Conservation (phyloP, 805 yeast species). For the Grigorovia humatica region DNA sequence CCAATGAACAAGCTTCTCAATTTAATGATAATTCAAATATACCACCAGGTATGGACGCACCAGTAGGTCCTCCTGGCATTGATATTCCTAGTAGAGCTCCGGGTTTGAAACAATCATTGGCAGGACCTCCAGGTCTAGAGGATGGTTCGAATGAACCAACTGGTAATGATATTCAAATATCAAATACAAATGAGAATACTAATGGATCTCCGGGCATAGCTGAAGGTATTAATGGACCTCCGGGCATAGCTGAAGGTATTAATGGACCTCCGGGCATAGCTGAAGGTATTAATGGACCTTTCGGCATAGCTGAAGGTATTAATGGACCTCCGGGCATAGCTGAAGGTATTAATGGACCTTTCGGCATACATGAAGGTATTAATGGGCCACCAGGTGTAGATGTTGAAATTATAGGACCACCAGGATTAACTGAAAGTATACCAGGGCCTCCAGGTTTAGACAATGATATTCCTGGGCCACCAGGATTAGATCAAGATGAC, state of each 20-base stretch:
- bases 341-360: not conserved
- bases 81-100: not conserved
- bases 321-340: not conserved
- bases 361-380: not conserved
- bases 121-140: not conserved
- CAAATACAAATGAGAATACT: no score
- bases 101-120: not conserved
- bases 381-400: not conserved
- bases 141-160: not conserved
- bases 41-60: not conserved
- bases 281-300: not conserved
- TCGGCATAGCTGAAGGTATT: not conserved
- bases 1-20: not conserved
- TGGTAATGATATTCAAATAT: no score
- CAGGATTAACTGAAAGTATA: not conserved
- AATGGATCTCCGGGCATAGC: not conserved
- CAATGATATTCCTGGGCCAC: constrained; percentile 9
- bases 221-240: not conserved
- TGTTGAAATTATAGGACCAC: not conserved
- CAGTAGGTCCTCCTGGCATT: constrained; percentile 1
- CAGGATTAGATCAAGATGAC: constrained; percentile 1
- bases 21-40: not conserved
- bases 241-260: not conserved
- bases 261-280: not conserved
- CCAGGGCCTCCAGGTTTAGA: constrained; percentile 3